Base-by-base conservation (phyloP, 2,329 filamentous ascomycete genomes). In the Diaporthe longicolla region DNA sequence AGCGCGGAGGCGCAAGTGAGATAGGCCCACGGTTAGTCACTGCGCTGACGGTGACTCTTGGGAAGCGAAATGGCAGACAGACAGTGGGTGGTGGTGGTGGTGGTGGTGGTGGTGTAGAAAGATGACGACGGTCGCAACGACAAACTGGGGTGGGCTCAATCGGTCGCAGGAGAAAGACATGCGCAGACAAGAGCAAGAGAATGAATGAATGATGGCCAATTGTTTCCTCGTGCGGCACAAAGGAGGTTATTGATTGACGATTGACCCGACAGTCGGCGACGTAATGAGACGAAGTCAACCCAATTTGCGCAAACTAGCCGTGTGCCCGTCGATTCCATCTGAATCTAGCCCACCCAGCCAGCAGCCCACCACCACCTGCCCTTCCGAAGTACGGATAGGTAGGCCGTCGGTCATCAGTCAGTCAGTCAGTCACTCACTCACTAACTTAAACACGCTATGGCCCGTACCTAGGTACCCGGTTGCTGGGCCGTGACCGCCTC, bases 221-320 rank as follows among this genome's bases (percentile, higher is more conserved):
- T 63, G 63, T 54, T 40, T 29, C 32, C 63, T 52, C 48, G 2
- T 24, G 48, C 45, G n/a, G 61, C 26, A 68, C 21, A 52, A 52
- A 66, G 48, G 63, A 54, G 63, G 54, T 68, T 68, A 68, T 52
- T 21, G 63, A 68, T 40, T 68, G 52, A 40, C 11, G 48, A 68
- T 54, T 68, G 63, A 68, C 32, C 63, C 63, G 63, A 68, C 63
- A 4, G 45, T 68, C 63, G 48, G 48, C 63, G 63, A 54, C 63
- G 48, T 40, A 68, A 68, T 54, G 63, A 50, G 48, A 68, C 24
- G n/a, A 54, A 54, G 63, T 40, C 63, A 68, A 54, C 40, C 61
- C 61, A 66, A 66, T 66, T 66, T 66, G 61, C 61, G 61, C 61
- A 66, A 52, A 66, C 43, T 50, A 66, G 61, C 61, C 45, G 61